Base-by-base conservation (phyloP, 2,329 filamentous ascomycete species). In the Sporothrix globosa region DNA sequence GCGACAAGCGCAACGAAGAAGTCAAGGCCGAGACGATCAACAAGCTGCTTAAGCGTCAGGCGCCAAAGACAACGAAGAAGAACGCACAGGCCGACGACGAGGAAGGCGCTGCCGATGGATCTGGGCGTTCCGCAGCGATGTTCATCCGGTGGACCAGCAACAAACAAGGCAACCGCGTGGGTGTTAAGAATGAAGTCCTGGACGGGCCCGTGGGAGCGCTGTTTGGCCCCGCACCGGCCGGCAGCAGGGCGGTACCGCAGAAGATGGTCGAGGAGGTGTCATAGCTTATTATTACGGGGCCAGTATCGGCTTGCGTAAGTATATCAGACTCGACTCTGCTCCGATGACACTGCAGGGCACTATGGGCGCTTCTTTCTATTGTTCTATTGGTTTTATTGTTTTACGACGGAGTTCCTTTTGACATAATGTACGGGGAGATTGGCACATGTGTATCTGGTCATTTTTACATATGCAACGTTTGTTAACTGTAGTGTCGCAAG, bases 11-110 rank as follows among this genome's bases (percentile, higher is more conserved):
- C 65, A 88, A 86, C 72, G 87, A 89, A 72, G 87, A 89, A 79
- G 86, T 89, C 78, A 88, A 88, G 91, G 92, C 93, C 87, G 92
- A 95, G 83, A 96, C 92, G 0, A 95, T 96, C 85, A 94, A 96
- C 83, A 93, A 94, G 76, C 88, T 96, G 1, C 87, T 96, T 68
- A 93, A 93, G 80, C 93, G 94, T 78, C 92, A 94, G 78, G 91
- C 92, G 0, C 90, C 92, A 30, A 94, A 95, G 79, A 88, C 87
- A 21, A 75, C 72, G 70, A 90, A 86, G 74, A 82, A 84, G 73
- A 87, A 86, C 74, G 84, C 79, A 77, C 58, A 80, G 73, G 85
- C 85, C 13, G 84, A 82, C 11, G 82, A 81, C 2, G 82, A 83
- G 9, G 85, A 85, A 19, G 63, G 63, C 66, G 80, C 78, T 1